Conservation (phyloP, 2,329 filamentous ascomycete species). For the Fusarium napiforme region DNA sequence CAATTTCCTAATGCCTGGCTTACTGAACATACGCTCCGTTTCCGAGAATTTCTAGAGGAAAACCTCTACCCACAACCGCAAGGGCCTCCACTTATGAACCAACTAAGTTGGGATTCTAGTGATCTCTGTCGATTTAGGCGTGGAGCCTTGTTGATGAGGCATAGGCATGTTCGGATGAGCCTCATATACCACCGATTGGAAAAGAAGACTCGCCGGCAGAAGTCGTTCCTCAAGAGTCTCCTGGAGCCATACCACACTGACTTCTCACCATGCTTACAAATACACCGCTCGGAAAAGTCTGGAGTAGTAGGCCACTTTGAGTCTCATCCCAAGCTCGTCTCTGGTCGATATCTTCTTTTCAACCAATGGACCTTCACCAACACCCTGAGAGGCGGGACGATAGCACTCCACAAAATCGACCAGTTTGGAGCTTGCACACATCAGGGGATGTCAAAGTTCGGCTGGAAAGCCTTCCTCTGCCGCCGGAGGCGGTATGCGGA, state of each 20-base stretch:
- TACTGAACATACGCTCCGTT: background rate
- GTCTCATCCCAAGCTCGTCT: constrained; percentile 1
- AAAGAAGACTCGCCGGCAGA: background rate
- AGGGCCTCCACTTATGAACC: background rate
- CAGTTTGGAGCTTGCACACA: background rate
- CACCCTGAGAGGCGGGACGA: too few relatives aligned
- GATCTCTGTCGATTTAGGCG: accelerated
- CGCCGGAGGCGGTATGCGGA: background rate
- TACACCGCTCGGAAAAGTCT: too few relatives aligned
- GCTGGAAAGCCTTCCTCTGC: background rate
- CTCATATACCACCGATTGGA: constrained; percentile 9
- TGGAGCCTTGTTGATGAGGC: background rate
- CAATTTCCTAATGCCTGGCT: constrained; percentile 11
- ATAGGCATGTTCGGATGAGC: constrained; percentile 5
- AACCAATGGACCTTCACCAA: background rate
- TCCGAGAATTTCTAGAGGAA: background rate
- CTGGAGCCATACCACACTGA: background rate
- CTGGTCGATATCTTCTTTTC: constrained; percentile 7
- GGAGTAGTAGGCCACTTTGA: background rate
- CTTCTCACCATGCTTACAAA: accelerated
- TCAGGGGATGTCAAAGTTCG: background rate
- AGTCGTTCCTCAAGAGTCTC: background rate
- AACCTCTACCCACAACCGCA: background rate
- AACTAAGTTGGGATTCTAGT: background rate
- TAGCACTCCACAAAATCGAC: background rate